Evolutionary conservation across 2,329 filamentous ascomycete genomes (phyloP).

Genomic region (Fusarium sp.): DNA sequence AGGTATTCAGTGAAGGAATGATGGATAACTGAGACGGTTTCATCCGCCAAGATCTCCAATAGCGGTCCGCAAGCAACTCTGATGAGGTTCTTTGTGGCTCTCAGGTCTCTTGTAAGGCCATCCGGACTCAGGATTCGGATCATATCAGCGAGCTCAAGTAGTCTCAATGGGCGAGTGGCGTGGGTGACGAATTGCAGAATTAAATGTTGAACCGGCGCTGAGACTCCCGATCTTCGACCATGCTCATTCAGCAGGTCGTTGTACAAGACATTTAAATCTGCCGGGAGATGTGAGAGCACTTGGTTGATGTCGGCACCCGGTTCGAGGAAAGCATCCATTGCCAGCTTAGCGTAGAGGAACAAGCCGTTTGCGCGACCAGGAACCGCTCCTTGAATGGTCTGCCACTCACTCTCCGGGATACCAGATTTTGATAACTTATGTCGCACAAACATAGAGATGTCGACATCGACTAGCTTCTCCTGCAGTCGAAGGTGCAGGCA

Average conservation of each 20-base stretch:
- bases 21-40: constrained; percentile 36
- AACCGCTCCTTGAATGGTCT: constrained; percentile 5
- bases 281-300: constrained; percentile 7
- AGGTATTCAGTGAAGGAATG: constrained; percentile 42
- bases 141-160: constrained; percentile 35
- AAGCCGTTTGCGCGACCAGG: constrained; percentile 25
- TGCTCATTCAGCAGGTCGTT: constrained; percentile 25
- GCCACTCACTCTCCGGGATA: constrained; percentile 33
- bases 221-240: constrained; percentile 9
- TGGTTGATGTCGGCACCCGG: background rate
- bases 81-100: constrained; percentile 20
- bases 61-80: constrained; percentile 25
- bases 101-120: constrained; percentile 1
- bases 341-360: constrained; percentile 40
- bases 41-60: constrained; percentile 32
- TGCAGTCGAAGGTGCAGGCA: constrained; percentile 56
- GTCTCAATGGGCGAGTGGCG: constrained; percentile 24
- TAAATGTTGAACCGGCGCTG: constrained; percentile 3
- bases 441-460: constrained; percentile 58
- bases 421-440: constrained; percentile 29
- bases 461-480: constrained; percentile 54
- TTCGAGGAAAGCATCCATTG: constrained; percentile 23
- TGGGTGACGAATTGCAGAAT: constrained; percentile 32
- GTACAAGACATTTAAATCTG: constrained; percentile 27
- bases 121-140: constrained; percentile 5